Evolutionary conservation across 2,329 filamentous ascomycete species (phyloP).

Genomic region (Alternaria gaisen): DNA sequence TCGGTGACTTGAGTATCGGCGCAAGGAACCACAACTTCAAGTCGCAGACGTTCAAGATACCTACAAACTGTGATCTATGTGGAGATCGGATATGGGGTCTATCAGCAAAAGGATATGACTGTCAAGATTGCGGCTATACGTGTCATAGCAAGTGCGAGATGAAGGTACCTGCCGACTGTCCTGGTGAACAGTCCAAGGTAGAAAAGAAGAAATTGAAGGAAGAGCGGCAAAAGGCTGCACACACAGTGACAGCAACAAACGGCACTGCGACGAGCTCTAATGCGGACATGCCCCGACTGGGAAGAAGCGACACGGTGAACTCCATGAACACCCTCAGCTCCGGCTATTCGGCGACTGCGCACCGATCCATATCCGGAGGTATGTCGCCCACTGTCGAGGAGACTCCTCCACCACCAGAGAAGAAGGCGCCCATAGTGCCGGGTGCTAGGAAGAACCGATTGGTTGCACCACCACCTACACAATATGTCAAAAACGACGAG

Average conservation of each 20-base stretch:
- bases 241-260: slow-evolving; percentile 59
- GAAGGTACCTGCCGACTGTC: slow-evolving; percentile 96
- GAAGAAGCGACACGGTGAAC: slow-evolving; percentile 86
- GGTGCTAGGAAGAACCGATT: slow-evolving; percentile 70
- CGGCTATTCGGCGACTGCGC: slow-evolving; percentile 81
- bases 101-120: slow-evolving; percentile 95
- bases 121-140: slow-evolving; percentile 94
- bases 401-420: slow-evolving; percentile 47
- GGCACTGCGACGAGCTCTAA: slow-evolving; percentile 59
- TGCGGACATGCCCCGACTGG: slow-evolving; percentile 73
- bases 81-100: slow-evolving; percentile 97
- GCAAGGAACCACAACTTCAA: slow-evolving; percentile 98
- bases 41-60: slow-evolving; percentile 98
- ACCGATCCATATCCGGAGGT: slow-evolving; percentile 75
- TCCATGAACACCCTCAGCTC: slow-evolving; percentile 79
- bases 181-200: slow-evolving; percentile 91
- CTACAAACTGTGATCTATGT: slow-evolving; percentile 96
- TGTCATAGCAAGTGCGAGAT: slow-evolving; percentile 99
- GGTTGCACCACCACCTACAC: slow-evolving; percentile 84
- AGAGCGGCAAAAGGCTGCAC: slow-evolving; percentile 82
- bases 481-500: slow-evolving; percentile 76
- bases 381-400: slow-evolving; percentile 63
- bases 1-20: slow-evolving; percentile 91
- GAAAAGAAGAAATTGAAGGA: slow-evolving; percentile 93
- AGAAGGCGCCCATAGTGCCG: slow-evolving; percentile 40